These are phyloP conservation scores for Pulveroboletus sp. DNA, from an alignment of 768 basidiomycete genomes.

Conservation along the genomic window DNA sequence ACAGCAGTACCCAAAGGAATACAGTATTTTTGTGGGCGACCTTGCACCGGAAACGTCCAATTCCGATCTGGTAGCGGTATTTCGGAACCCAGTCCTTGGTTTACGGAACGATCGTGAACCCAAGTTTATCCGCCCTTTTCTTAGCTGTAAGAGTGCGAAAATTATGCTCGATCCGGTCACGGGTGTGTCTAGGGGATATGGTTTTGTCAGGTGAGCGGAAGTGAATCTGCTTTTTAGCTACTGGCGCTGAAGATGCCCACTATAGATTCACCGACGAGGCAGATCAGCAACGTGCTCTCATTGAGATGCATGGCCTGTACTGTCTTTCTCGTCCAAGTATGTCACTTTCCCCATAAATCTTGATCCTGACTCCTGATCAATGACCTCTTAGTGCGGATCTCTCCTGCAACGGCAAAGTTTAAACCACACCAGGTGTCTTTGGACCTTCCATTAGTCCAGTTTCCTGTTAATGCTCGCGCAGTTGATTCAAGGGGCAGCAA, in stretches of 20 bases:
- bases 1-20: conserved; percentile 76
- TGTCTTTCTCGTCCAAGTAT: conserved; percentile 84
- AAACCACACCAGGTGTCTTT: conserved; percentile 52
- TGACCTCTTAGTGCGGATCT: conserved; percentile 71
- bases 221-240: conserved; percentile 3
- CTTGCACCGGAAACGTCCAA: conserved; percentile 90
- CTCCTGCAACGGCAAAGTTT: conserved; percentile 84
- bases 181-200: conserved; percentile 85
- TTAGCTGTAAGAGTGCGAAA: conserved; percentile 92
- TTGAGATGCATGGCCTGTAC: conserved; percentile 89
- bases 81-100: conserved; percentile 84
- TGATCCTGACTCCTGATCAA: conserved; percentile 21
- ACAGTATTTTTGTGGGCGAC: conserved; percentile 93
- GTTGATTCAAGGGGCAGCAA: conserved; percentile 34
- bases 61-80: conserved; percentile 91
- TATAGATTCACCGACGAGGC: conserved; percentile 81
- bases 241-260: conserved; percentile 2
- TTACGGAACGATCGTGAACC: conserved; percentile 83
- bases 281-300: conserved; percentile 85
- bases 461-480: conserved; percentile 28
- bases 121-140: conserved; percentile 82
- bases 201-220: conserved; percentile 73
- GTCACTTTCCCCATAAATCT: conserved; percentile 26
- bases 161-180: conserved; percentile 92
- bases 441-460: conserved; percentile 46